These are phyloP conservation scores for Colletotrichum magnum DNA, from an alignment of 2,329 filamentous ascomycete species.

Conservation along the genomic window DNA sequence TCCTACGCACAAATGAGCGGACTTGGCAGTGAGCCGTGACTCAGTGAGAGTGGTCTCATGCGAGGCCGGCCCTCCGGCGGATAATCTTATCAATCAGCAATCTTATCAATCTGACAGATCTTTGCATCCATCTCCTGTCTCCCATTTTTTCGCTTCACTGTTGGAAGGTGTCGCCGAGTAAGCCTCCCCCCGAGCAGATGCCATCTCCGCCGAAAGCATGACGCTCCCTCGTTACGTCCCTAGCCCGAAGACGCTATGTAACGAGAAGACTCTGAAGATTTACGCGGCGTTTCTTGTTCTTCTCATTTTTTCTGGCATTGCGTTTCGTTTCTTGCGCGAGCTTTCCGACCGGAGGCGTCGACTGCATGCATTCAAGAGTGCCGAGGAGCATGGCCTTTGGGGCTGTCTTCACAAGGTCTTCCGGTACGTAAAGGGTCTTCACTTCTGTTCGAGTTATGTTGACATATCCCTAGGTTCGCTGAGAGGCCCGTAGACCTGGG, in stretches of 20 bases:
- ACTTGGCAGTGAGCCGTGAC: too few relatives aligned
- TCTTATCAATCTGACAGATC: slow-evolving; percentile 14
- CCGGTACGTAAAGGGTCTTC: slow-evolving; percentile 3
- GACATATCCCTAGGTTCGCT: background rate
- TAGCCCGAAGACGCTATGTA: slow-evolving; percentile 18
- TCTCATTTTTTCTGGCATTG: background rate
- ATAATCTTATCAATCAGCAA: slow-evolving; percentile 33
- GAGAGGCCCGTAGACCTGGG: slow-evolving; percentile 9
- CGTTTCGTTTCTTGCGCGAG: slow-evolving; percentile 5
- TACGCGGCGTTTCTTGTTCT: slow-evolving; percentile 23
- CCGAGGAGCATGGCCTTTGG: too few relatives aligned
- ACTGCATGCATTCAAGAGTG: too few relatives aligned
- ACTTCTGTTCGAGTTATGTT: background rate
- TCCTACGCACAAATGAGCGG: too few relatives aligned
- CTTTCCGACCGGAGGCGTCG: background rate
- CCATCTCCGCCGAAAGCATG: background rate
- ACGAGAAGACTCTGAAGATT: slow-evolving; percentile 25
- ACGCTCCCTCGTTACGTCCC: background rate
- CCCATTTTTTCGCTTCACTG: background rate
- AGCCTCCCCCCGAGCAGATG: background rate
- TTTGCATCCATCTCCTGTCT: background rate
- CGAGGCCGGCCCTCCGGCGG: background rate
- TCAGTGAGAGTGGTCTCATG: too few relatives aligned
- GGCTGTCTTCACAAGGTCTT: background rate
- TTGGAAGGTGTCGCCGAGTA: background rate